phyloP scores from a whole-genome alignment of 2,329 filamentous ascomycete species.

The Aureobasidium sp. region DNA sequence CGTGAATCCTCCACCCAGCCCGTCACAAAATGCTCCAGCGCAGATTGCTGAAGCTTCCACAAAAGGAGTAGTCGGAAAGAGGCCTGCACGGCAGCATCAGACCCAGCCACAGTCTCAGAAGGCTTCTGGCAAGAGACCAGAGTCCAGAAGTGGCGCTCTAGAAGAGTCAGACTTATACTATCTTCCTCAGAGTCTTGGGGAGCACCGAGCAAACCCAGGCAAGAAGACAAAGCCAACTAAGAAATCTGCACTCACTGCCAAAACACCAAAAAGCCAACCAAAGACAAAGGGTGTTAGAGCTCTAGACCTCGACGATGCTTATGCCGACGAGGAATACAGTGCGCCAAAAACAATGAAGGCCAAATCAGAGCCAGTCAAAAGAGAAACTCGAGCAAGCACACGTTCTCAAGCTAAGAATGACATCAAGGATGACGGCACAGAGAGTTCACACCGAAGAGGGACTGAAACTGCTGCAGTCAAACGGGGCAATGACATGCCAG shows the following conservation, averaged over 20 bases:
- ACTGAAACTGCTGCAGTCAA: background rate
- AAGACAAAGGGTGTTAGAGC: background rate
- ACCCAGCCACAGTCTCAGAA: background rate
- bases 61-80: background rate
- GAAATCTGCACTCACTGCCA: background rate
- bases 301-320: background rate
- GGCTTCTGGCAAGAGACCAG: background rate
- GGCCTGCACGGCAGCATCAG: background rate
- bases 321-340: conserved; percentile 5
- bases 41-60: background rate
- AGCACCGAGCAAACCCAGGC: background rate
- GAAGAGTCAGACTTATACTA: background rate
- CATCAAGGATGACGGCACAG: background rate
- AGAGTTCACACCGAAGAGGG: background rate
- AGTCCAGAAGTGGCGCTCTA: background rate
- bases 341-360: background rate
- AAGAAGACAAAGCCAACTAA: background rate
- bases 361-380: background rate
- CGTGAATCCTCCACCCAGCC: background rate
- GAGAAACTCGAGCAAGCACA: background rate
- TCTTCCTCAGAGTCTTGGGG: background rate
- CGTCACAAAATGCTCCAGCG: no score
- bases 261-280: background rate
- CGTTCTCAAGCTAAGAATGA: background rate
- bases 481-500: no score